Evolutionary conservation across 805 yeast genomes (phyloP).

Genomic region (Millerago galiae): DNA sequence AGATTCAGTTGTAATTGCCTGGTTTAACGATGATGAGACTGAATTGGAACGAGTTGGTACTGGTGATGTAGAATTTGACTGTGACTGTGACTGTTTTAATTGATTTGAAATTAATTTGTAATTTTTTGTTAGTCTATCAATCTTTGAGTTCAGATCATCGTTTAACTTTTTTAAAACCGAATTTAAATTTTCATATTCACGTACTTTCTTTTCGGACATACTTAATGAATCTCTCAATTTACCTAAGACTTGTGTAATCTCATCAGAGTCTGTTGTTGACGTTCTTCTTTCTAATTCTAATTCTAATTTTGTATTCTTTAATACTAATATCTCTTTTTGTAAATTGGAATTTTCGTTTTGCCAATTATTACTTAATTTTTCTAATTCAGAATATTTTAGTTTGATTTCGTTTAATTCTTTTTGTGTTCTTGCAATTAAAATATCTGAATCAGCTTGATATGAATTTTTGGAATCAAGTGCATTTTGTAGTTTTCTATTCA

Average conservation of each 20-base stretch:
- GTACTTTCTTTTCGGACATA: slow-evolving; percentile 41
- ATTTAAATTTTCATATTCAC: slow-evolving; percentile 51
- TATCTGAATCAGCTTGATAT: slow-evolving; percentile 46
- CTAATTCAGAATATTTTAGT: slow-evolving; percentile 36
- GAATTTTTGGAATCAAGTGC: slow-evolving; percentile 55
- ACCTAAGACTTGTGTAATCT: slow-evolving; percentile 26
- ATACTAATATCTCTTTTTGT: slow-evolving; percentile 24
- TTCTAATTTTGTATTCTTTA: slow-evolving; percentile 25
- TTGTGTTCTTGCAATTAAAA: slow-evolving; percentile 45
- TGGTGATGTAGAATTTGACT: slow-evolving; percentile 22
- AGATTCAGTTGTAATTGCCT: not conserved
- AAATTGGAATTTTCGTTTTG: slow-evolving; percentile 31
- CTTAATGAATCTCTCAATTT: slow-evolving; percentile 51
- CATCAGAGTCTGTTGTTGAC: slow-evolving; percentile 25
- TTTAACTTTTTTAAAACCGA: slow-evolving; percentile 50
- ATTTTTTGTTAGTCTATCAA: slow-evolving; percentile 64
- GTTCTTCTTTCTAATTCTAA: slow-evolving; percentile 24
- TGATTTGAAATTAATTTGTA: slow-evolving; percentile 54
- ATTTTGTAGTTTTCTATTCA: slow-evolving; percentile 44
- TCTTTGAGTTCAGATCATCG: slow-evolving; percentile 61
- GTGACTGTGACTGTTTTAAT: slow-evolving; percentile 28
- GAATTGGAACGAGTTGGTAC: slow-evolving; percentile 33
- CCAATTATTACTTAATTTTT: slow-evolving; percentile 28
- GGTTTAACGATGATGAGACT: slow-evolving; percentile 21
- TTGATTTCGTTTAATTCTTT: slow-evolving; percentile 63